These are phyloP conservation scores for Aspergillus homomorphus DNA, from an alignment of 495 filamentous ascomycete genomes.

Conservation along the genomic window DNA sequence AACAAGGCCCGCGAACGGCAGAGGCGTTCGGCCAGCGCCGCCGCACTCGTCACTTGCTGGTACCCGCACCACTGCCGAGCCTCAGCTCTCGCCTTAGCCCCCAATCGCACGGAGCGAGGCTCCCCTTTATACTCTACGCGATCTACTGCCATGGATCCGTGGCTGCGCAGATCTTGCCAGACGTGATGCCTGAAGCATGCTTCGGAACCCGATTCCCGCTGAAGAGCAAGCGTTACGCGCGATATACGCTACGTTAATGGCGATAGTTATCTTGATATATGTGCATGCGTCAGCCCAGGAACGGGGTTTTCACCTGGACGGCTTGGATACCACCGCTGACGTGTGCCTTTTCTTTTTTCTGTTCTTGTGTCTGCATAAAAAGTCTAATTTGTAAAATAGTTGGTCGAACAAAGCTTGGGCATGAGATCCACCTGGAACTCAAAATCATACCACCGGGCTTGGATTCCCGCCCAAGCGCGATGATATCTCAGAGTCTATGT, in stretches of 20 bases:
- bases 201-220: background rate
- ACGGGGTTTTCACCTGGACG: background rate
- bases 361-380: background rate
- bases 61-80: background rate
- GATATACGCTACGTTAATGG: no score
- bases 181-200: no score
- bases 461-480: background rate
- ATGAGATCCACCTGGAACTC: background rate
- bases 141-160: background rate
- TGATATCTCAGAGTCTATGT: no score
- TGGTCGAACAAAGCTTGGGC: no score
- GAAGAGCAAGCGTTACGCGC: no score
- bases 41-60: background rate
- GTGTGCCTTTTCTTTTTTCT: background rate
- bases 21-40: background rate
- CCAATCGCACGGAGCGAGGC: background rate
- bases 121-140: background rate
- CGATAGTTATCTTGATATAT: no score
- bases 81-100: background rate
- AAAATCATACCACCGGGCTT: background rate
- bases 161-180: background rate
- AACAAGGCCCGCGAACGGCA: background rate
- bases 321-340: background rate
- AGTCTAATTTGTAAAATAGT: no score
- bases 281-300: background rate